Conservation (phyloP, 768 basidiomycete genomes). For the Scleroderma citrinum region DNA sequence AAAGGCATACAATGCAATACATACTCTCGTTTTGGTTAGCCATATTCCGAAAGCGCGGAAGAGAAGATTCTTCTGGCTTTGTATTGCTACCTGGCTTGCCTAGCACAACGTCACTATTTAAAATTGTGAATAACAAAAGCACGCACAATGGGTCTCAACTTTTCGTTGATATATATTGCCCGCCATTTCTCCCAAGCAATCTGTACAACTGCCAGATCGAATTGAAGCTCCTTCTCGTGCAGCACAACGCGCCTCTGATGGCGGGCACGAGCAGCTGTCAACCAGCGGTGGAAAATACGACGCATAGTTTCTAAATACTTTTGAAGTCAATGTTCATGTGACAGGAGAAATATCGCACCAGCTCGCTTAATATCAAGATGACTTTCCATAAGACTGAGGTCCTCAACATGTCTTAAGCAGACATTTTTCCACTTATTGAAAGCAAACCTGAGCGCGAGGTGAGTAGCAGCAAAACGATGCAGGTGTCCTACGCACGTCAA, state of each 20-base stretch:
- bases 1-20: constrained; percentile 9
- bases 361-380: constrained; percentile 76
- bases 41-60: constrained; percentile 69
- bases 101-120: constrained; percentile 10
- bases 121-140: background rate
- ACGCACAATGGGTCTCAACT: constrained; percentile 59
- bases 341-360: constrained; percentile 38
- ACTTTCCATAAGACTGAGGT: constrained; percentile 76
- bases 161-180: constrained; percentile 60
- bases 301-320: constrained; percentile 52
- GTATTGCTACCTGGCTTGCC: constrained; percentile 45
- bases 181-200: constrained; percentile 77
- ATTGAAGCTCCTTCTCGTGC: constrained; percentile 56
- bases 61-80: constrained; percentile 53
- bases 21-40: constrained; percentile 69
- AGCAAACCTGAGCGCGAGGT: constrained; percentile 35
- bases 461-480: constrained; percentile 7
- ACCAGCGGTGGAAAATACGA: constrained; percentile 67
- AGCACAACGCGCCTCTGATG: constrained; percentile 57
- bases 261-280: constrained; percentile 50
- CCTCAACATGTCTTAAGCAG: constrained; percentile 60
- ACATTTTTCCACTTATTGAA: constrained; percentile 67
- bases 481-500: constrained; percentile 28
- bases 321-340: background rate
- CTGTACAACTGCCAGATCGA: constrained; percentile 45